These are phyloP conservation scores for Candida namnaoensis DNA, from an alignment of 805 yeast genomes.

Conservation along the genomic window DNA sequence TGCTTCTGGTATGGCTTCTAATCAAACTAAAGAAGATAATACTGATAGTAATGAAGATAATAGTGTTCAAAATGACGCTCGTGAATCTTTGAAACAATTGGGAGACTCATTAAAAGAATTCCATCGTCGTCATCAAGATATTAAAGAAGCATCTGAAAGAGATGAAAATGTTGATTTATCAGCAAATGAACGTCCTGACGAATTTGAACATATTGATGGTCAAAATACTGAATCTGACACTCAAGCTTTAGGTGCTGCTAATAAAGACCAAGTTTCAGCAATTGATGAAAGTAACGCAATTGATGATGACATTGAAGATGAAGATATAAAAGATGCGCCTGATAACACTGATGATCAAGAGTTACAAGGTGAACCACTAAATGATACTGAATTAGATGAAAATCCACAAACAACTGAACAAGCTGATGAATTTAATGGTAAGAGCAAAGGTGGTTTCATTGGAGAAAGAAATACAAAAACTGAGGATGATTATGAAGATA, in stretches of 20 bases:
- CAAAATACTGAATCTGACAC: conserved; percentile 72
- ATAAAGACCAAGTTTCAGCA: conserved; percentile 66
- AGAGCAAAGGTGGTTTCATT: conserved; percentile 39
- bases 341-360: conserved; percentile 19
- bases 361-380: conserved; percentile 19
- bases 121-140: conserved; percentile 85
- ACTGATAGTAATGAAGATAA: conserved; percentile 35
- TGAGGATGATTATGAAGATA: conserved; percentile 20
- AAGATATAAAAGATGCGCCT: conserved; percentile 11
- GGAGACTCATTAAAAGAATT: conserved; percentile 91
- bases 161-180: conserved; percentile 41
- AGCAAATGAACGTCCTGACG: conserved; percentile 70
- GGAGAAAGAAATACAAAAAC: conserved; percentile 32
- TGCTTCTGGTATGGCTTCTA: conserved; percentile 46
- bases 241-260: conserved; percentile 90
- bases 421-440: conserved; percentile 40
- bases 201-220: conserved; percentile 77
- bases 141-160: conserved; percentile 51
- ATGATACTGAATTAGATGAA: conserved; percentile 15
- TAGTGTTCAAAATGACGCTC: conserved; percentile 56
- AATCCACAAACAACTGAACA: conserved; percentile 21
- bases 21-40: conserved; percentile 32
- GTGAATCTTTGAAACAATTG: conserved; percentile 74
- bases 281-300: conserved; percentile 77
- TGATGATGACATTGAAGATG: conserved; percentile 53